phyloP scores from a whole-genome alignment of 2,329 filamentous ascomycete species.

The Dactylellina cionopaga region DNA sequence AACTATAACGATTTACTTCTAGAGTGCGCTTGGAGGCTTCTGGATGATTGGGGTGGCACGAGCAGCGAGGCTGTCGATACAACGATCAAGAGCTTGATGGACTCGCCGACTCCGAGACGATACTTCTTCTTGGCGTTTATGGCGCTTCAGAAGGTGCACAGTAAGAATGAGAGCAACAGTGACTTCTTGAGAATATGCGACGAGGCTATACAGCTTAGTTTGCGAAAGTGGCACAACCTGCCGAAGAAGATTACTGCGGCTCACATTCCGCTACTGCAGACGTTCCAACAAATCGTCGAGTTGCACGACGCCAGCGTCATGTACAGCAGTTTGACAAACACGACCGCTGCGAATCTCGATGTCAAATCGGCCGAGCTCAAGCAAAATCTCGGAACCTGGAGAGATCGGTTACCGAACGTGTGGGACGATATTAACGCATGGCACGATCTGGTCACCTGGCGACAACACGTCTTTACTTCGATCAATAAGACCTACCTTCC shows the following conservation, averaged over 20 bases:
- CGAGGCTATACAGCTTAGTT: slow-evolving; percentile 95
- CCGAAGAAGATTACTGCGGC: slow-evolving; percentile 91
- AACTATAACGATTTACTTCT: slow-evolving; percentile 96
- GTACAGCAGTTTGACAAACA: slow-evolving; percentile 86
- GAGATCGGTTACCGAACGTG: slow-evolving; percentile 92
- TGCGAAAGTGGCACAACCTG: slow-evolving; percentile 99
- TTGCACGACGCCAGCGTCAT: slow-evolving; percentile 97
- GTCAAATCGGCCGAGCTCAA: slow-evolving; percentile 96
- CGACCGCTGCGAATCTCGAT: slow-evolving; percentile 85
- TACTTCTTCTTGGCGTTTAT: slow-evolving; percentile 99
- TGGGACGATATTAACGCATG: slow-evolving; percentile 99
- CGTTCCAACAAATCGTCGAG: slow-evolving; percentile 97
- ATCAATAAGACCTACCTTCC: slow-evolving; percentile 94
- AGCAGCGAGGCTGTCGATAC: slow-evolving; percentile 89
- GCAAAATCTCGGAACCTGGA: slow-evolving; percentile 90
- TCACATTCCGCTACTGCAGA: slow-evolving; percentile 92
- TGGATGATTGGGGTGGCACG: slow-evolving; percentile 92
- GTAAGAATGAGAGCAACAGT: slow-evolving; percentile 79
- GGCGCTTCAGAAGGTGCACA: slow-evolving; percentile 91
- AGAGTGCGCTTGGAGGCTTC: slow-evolving; percentile 93
- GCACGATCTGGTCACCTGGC: slow-evolving; percentile 99
- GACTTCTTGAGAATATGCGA: slow-evolving; percentile 94
- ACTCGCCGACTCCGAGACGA: slow-evolving; percentile 90
- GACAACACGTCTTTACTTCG: slow-evolving; percentile 96
- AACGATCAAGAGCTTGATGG: slow-evolving; percentile 96